Base-by-base conservation (phyloP, 768 basidiomycete species). In the Mycena alexandri region DNA sequence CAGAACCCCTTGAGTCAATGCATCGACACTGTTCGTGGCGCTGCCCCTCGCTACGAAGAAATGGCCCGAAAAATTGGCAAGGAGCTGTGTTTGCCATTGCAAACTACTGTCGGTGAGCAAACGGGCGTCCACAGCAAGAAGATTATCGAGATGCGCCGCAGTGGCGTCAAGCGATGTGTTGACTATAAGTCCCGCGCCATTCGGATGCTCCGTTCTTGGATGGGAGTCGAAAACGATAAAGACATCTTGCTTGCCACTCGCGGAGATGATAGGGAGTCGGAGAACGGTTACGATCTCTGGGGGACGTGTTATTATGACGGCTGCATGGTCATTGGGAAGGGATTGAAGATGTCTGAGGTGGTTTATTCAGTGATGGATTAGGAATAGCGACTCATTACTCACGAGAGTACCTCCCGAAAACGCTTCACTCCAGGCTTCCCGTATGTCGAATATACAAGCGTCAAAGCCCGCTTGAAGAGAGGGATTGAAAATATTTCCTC, bases 211-310 rank as follows among this genome's bases (percentile, higher is more conserved):
- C 0, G 87, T 83, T 13, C 91, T 83, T 8, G 88, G 84, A 72
- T 91, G 90, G 3, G 90, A 90, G 76, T 92, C 90, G 65, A 92
- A 92, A 47, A 91, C 77, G 50, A 87, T 81, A 69, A 87, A 91
- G 17, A 87, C 24, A 77, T 74, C 16, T 17, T 61, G 44, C 33
- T 41, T 19, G 58, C 42, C 65, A 4, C 33, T 69, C 33, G 50
- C 59, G 1, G 73, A 65, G n/a, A 71, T 22, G 17, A 71, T 71
- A 16, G 75, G 73, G 16, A 81, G 76, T 58, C 79, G 79, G 66
- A 89, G 72, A 72, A 88, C 86, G 19, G 85, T 81, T 14, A 92
- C 75, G 58, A 92, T 91, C 73, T 92, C 91, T 0, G 91, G 90
- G 41, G 91, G 89, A 24, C 90, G 88, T 0, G 91, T 92, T 66